Evolutionary conservation across 345 rosid species (phyloP).

Genomic region (Eucalyptus regnans): DNA sequence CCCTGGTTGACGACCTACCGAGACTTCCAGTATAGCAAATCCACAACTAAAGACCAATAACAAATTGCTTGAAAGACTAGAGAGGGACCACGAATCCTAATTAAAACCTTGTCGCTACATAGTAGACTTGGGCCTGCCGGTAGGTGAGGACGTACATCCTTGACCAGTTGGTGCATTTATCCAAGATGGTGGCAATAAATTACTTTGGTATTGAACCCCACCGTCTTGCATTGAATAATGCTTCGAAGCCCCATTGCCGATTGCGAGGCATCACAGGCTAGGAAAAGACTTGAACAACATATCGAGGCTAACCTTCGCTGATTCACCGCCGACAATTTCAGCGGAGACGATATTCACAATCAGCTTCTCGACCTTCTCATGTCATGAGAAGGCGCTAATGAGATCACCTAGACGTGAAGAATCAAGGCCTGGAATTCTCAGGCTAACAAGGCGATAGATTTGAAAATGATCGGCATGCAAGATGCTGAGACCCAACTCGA

Average conservation of each 20-base stretch:
- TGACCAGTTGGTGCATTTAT: not conserved
- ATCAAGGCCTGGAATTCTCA: not conserved
- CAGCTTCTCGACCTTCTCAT: not conserved
- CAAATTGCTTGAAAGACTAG: not conserved
- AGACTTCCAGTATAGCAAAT: not conserved
- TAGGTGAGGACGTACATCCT: not conserved
- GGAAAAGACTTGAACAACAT: not conserved
- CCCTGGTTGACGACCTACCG: not conserved
- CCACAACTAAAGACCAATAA: too few relatives aligned
- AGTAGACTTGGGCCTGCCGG: not conserved
- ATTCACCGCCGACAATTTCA: not conserved
- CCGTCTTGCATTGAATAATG: not conserved
- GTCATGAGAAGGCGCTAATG: not conserved
- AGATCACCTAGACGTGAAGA: not conserved
- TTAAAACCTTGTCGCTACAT: not conserved
- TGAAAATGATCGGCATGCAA: not conserved
- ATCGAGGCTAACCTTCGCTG: not conserved
- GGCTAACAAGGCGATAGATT: not conserved
- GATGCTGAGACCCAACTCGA: not conserved
- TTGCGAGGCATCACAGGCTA: not conserved
- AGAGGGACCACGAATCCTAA: not conserved
- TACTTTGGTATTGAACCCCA: not conserved
- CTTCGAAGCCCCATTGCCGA: not conserved
- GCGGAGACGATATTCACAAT: not conserved
- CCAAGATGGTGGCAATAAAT: not conserved